Evolutionary conservation across 768 basidiomycete species (phyloP).

Genomic region (Boletus tylopilopsis): DNA sequence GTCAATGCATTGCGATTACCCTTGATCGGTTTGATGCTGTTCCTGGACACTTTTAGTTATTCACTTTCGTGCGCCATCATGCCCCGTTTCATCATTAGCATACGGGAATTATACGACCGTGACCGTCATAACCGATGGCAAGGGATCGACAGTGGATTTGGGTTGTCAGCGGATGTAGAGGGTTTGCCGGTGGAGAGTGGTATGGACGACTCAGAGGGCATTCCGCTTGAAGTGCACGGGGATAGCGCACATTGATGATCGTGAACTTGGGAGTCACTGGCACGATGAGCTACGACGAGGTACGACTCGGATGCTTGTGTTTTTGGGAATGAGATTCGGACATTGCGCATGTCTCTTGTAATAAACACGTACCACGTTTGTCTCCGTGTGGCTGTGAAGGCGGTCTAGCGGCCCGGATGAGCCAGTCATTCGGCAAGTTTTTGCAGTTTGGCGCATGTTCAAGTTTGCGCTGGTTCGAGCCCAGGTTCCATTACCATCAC

Average conservation of each 20-base stretch:
- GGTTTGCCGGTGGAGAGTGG: background rate
- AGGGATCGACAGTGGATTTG: constrained; percentile 13
- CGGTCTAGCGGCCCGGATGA: too few species aligned
- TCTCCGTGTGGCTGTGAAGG: background rate
- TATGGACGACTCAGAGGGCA: background rate
- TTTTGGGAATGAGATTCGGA: background rate
- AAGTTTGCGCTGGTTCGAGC: background rate
- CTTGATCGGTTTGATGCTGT: background rate
- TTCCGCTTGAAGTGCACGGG: background rate
- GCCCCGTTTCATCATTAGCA: constrained; percentile 15
- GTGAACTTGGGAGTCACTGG: background rate
- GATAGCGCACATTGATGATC: background rate
- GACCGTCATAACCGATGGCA: background rate
- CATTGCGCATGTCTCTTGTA: background rate
- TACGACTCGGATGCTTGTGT: background rate
- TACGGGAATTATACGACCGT: constrained; percentile 6
- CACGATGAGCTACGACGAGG: background rate
- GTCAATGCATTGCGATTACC: background rate
- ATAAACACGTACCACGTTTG: too few species aligned
- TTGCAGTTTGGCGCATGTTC: constrained; percentile 1
- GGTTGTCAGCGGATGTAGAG: background rate
- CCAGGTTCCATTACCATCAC: background rate
- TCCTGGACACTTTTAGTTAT: background rate
- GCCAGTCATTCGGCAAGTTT: background rate
- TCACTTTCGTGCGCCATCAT: constrained; percentile 3